These are phyloP conservation scores for Clitoria ternatea DNA, from an alignment of 306 rosid species.

Conservation along the genomic window DNA sequence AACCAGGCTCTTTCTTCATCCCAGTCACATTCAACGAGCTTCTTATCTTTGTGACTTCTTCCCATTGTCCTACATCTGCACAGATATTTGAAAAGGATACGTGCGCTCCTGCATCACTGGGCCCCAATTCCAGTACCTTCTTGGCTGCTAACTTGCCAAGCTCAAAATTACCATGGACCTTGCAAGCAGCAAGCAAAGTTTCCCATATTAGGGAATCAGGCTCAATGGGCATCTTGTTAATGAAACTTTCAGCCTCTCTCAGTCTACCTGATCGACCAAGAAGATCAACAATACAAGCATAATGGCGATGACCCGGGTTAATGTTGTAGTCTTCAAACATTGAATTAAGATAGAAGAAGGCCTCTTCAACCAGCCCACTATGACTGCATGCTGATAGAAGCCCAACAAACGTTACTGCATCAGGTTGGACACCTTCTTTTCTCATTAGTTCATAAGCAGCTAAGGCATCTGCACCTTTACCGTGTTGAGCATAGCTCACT, in stretches of 20 bases:
- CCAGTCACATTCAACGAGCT: conserved; percentile 49
- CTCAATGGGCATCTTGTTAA: conserved; percentile 47
- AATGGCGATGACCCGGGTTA: conserved; percentile 60
- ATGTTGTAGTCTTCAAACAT: conserved; percentile 53
- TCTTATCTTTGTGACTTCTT: conserved; percentile 62
- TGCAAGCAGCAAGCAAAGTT: conserved; percentile 74
- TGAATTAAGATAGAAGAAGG: conserved; percentile 56
- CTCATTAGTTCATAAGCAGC: conserved; percentile 56
- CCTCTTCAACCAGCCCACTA: conserved; percentile 72
- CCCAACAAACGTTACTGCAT: conserved; percentile 73
- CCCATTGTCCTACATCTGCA: conserved; percentile 72
- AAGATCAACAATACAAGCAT: conserved; percentile 73
- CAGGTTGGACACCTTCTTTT: conserved; percentile 65
- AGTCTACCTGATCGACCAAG: conserved; percentile 69
- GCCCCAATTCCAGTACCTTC: conserved; percentile 56
- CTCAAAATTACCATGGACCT: conserved; percentile 64
- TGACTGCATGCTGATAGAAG: conserved; percentile 71
- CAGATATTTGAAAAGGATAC: conserved; percentile 67
- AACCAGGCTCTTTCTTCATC: conserved; percentile 59
- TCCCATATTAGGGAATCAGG: conserved; percentile 70
- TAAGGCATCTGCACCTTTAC: conserved; percentile 70
- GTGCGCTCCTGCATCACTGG: conserved; percentile 55
- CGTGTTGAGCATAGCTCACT: conserved; percentile 70
- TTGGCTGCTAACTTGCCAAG: conserved; percentile 62
- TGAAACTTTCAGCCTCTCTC: conserved; percentile 60